These are phyloP conservation scores for Chrysoporthe puriensis DNA, from an alignment of 2,329 filamentous ascomycete species.

Conservation along the genomic window DNA sequence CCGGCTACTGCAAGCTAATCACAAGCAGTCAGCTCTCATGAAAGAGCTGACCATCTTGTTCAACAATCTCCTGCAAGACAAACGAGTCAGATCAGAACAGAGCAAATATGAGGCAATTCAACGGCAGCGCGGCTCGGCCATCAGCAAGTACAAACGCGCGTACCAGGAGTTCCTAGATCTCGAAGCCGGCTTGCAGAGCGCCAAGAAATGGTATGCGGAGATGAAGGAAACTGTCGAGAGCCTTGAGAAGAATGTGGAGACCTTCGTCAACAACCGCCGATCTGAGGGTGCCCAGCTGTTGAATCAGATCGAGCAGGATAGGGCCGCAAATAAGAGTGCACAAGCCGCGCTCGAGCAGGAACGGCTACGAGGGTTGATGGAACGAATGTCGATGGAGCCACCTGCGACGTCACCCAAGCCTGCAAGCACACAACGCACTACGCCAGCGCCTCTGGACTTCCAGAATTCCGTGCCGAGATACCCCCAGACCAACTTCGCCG, in stretches of 20 bases:
- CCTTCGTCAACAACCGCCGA: slow-evolving; percentile 92
- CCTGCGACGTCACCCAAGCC: slow-evolving; percentile 47
- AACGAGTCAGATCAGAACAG: slow-evolving; percentile 89
- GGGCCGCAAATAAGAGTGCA: slow-evolving; percentile 60
- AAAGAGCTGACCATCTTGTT: slow-evolving; percentile 91
- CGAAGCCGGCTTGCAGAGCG: slow-evolving; percentile 80
- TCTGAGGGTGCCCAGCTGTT: slow-evolving; percentile 90
- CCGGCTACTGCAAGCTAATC: slow-evolving; percentile 86
- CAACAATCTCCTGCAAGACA: slow-evolving; percentile 87
- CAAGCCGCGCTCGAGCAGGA: slow-evolving; percentile 84
- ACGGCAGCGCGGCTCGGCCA: slow-evolving; percentile 76
- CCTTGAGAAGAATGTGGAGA: slow-evolving; percentile 92
- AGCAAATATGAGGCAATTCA: slow-evolving; percentile 92
- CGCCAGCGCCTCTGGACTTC: slow-evolving; percentile 43
- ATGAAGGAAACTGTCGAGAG: slow-evolving; percentile 95
- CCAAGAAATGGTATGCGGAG: slow-evolving; percentile 91
- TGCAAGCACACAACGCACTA: slow-evolving; percentile 40
- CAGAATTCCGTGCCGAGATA: slow-evolving; percentile 49
- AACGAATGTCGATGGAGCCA: slow-evolving; percentile 88
- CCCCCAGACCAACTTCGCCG: slow-evolving; percentile 55
- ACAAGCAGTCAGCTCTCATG: slow-evolving; percentile 92
- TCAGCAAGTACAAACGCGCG: slow-evolving; percentile 86
- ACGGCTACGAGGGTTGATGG: slow-evolving; percentile 86
- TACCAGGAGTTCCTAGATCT: slow-evolving; percentile 94
- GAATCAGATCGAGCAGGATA: slow-evolving; percentile 82